Base-by-base conservation (phyloP, 1,139 yeast genomes). In the Magnusiomyces sp. region DNA sequence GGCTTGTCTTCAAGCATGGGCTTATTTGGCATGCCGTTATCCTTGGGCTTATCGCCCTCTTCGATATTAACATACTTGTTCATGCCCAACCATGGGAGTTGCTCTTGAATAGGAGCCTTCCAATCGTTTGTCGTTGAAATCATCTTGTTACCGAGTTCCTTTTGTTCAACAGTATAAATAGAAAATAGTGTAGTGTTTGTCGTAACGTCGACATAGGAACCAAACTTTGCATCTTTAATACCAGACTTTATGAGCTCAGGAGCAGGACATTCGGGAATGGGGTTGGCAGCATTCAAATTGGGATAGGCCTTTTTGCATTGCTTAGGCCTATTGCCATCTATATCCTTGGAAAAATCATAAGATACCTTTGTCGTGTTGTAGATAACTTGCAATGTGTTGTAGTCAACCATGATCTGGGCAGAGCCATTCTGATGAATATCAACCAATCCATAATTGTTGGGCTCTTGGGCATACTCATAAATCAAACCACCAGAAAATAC, bases 401-500 rank as follows among this genome's bases (percentile, higher is more conserved):
- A 84, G 64, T 85, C 95, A 9, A 66, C 64, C 54, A 74, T 68
- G 48, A 76, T 70, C 42, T 71, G 66, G 17, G 80, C 70, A 27
- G 62, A 55, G 50, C 74, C 74, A 33, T 61, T 58, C 42, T 60
- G 63, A 48, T 70, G 71, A 50, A 84, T 69, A 27, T 74, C 67
- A 16, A 83, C 92, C 58, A 85, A 71, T 36, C 95, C 95, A 60
- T 83, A 85, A 63, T 80, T 68, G 62, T 81, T 78, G 27, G 73
- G 72, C 62, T 84, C 92, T 59, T 83, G 76, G 41, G 84, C 75
- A 68, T 76, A 85, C 71, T 85, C 89, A 68, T 83, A 85, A 6
- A 83, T 83, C 52, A 85, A 72, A 23, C 94, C 95, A 59, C 95
- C 95, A 63, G 87, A 83, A 57, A 82, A 71, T 2, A 79, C 71